Percentiles rank a stretch among this genome's conserved stretches.
These are phyloP conservation scores for Penicillium coprophilum DNA, from an alignment of 495 filamentous ascomycete species.

Conservation along the genomic window DNA sequence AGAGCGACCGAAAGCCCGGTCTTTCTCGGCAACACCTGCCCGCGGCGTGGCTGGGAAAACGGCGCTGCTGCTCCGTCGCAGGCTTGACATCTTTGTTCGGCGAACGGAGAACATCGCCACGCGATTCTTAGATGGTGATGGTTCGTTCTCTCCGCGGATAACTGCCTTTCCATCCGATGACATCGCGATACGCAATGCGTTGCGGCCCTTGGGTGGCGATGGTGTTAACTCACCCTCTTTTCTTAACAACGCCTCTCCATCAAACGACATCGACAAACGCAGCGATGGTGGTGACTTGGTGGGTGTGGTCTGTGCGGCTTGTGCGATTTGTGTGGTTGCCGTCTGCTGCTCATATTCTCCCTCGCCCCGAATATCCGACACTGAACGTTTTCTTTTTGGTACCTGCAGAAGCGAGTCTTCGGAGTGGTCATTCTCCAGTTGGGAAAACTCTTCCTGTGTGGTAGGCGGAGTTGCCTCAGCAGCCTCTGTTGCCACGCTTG, in stretches of 20 bases:
- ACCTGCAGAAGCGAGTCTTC: slow-evolving; percentile 27
- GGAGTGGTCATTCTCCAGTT: slow-evolving; percentile 15
- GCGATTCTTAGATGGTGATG: slow-evolving; percentile 51
- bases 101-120: slow-evolving; percentile 54
- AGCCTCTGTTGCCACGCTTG: slow-evolving; percentile 38
- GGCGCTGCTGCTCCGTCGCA: slow-evolving; percentile 64
- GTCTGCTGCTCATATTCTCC: slow-evolving; percentile 14
- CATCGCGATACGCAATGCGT: slow-evolving; percentile 46
- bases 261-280: slow-evolving; percentile 69
- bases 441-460: slow-evolving; percentile 24
- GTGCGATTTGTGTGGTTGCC: slow-evolving; percentile 17
- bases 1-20: slow-evolving; percentile 63
- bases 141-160: slow-evolving; percentile 47
- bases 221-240: slow-evolving; percentile 61
- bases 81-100: slow-evolving; percentile 50
- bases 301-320: slow-evolving; percentile 20
- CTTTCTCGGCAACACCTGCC: slow-evolving; percentile 32
- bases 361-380: slow-evolving; percentile 31
- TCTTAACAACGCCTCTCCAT: slow-evolving; percentile 80
- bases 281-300: slow-evolving; percentile 48
- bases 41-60: slow-evolving; percentile 43
- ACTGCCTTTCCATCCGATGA: slow-evolving; percentile 54
- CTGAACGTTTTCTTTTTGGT: slow-evolving; percentile 42
- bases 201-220: slow-evolving; percentile 65
- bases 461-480: slow-evolving; percentile 31